Evolutionary conservation across 2,329 filamentous ascomycete species (phyloP), one percentile per base, ranked within the genome.

Genomic region (Fusarium azukiicola): DNA sequence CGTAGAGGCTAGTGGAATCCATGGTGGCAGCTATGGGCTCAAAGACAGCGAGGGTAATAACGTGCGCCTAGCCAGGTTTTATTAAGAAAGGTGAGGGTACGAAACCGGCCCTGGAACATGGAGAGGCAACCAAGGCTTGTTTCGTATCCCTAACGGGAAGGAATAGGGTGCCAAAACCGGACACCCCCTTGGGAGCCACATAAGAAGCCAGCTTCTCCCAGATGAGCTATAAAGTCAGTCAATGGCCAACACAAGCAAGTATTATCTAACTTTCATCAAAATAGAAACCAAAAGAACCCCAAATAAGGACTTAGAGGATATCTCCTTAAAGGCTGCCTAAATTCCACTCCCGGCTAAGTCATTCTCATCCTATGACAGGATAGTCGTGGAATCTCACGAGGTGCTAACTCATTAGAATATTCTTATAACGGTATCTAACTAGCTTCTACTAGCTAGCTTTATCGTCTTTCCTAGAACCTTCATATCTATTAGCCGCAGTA

Each of bases 291-390:
- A 27, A 19, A 46, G 46, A 47, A 67, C 23, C 23, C n/a, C 50
- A 21, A 38, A 10, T 27, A 32, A 50, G 47, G 47, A 52, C 16
- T 38, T 52, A 14, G 46, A 68, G 19, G 46, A 52, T 27, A 32
- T 36, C 36, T 50, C 46, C 49, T 42, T 52, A 32, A 68, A 52
- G 46, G 36, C 66, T 68, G 47, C 66, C 27, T 21, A 50, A 38
- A 32, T 52, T n/a, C 49, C 46, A 17, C 23, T 36, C 17, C 46
- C 46, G 49, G 66, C 32, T 36, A 47, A 68, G 32, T n/a, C 46
- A 16, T 27, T 73, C n/a, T 68, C 70, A 27, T 13, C 17, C 27
- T 76, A 76, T 19, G 42, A 76, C 13, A 56, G 23, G 46, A 76
- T 76, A 61, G 44, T 46, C 44, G 44, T 46, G 44, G 44, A 46